Base-by-base conservation (phyloP, 345 rosid species). In the Boechera divaricarpa region DNA sequence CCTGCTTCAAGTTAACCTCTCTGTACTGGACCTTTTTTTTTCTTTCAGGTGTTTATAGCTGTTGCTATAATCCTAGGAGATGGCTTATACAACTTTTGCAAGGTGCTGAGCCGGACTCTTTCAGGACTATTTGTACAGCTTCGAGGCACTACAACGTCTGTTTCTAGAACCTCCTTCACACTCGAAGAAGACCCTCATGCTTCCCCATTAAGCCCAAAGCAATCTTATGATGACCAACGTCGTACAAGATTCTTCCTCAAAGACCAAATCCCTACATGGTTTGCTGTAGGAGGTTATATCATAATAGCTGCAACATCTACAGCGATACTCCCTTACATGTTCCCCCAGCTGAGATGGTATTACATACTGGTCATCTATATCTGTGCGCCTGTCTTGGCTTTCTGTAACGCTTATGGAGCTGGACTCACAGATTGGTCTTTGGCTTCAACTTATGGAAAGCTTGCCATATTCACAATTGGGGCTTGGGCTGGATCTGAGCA, bases 361-460 rank as follows among this genome's bases (percentile, higher is more conserved):
- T 73, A 87, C 71, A 82, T 92, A 24, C 68, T 89, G 77, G 94
- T 92, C 69, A 78, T 87, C 69, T 92, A 90, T 69, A 39, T 82
- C 61, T 76, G 85, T 13, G 94, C 94, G 3, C 98, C 96, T 4
- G 75, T 80, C 28, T 66, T 92, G 64, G 96, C 96, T 51, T 90
- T 92, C 74, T 90, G 94, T 56, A 92, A 90, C 51, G 96, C 96
- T 24, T 90, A 89, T 12, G 96, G 98, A n/a, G 85, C 87, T 5
- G 98, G 98, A 18, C 92, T 92, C 41, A 92, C 94, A 2, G 98
- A 90, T 67, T 89, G 96, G 96, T 90, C 96, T 16, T 83, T 92
- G 1, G 98, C 92, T 35, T 90, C 92, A 29, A 92, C 90, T 15
- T 92, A 92, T 5, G 96, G 98, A 60, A 92, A 89, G 81, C 83